Evolutionary conservation across 2,329 filamentous ascomycete genomes (phyloP).

Genomic region (Aspergillus sp.): DNA sequence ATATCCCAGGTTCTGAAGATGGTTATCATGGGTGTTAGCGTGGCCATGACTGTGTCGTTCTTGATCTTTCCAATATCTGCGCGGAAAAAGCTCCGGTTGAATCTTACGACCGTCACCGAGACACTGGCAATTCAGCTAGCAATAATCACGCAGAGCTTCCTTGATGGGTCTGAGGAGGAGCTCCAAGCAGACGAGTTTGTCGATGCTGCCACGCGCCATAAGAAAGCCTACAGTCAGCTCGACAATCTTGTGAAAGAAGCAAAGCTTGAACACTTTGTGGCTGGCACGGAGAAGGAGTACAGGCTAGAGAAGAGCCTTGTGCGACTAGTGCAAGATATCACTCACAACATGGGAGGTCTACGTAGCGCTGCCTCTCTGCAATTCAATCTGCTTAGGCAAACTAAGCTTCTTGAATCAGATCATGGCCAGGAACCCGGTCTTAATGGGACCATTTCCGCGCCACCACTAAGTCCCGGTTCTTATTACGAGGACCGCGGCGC

Average conservation of each 20-base stretch:
- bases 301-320: constrained; percentile 73
- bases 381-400: constrained; percentile 74
- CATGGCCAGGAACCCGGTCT: constrained; percentile 13
- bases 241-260: constrained; percentile 77
- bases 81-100: constrained; percentile 65
- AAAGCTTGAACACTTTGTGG: constrained; percentile 80
- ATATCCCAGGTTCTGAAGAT: constrained; percentile 79
- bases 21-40: constrained; percentile 70
- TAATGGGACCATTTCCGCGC: constrained; percentile 8
- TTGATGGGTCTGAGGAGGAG: constrained; percentile 77
- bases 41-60: constrained; percentile 70
- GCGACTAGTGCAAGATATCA: constrained; percentile 76
- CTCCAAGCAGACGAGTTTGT: constrained; percentile 63
- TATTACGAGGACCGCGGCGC: constrained; percentile 39
- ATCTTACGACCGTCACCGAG: constrained; percentile 68
- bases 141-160: constrained; percentile 75
- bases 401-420: constrained; percentile 18
- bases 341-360: constrained; percentile 85
- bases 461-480: constrained; percentile 27
- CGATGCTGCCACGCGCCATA: constrained; percentile 59
- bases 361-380: constrained; percentile 86
- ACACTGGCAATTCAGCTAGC: constrained; percentile 77
- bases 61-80: constrained; percentile 75
- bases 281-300: constrained; percentile 76
- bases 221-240: constrained; percentile 63